Evolutionary conservation across 345 rosid genomes (phyloP).

Genomic region (Linum tenue): DNA sequence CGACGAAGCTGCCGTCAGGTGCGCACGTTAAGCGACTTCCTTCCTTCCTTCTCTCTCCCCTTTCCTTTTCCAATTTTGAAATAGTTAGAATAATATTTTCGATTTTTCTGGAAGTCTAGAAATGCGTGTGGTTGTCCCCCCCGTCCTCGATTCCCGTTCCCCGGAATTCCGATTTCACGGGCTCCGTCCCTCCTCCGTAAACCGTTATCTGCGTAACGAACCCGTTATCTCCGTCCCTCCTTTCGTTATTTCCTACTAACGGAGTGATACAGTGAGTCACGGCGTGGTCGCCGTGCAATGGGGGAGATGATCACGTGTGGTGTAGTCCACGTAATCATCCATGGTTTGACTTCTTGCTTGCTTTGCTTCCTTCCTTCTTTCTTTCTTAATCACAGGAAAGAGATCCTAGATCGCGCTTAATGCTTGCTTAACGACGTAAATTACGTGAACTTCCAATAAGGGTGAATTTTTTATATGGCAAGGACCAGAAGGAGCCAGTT

Average conservation of each 20-base stretch:
- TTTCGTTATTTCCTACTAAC: constrained; percentile 4
- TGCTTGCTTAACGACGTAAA: not conserved
- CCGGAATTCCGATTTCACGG: not conserved
- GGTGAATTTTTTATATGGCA: no score
- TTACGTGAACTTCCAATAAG: not conserved
- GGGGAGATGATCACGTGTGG: constrained; percentile 16
- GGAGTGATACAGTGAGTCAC: constrained; percentile 11
- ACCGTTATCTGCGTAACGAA: not conserved
- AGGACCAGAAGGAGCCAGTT: no score
- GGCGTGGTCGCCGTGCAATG: constrained; percentile 10
- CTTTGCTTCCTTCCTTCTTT: not conserved
- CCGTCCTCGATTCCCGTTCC: not conserved
- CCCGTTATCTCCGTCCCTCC: no score
- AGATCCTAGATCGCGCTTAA: not conserved
- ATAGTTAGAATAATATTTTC: not conserved
- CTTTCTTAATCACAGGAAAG: not conserved
- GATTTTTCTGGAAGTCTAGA: not conserved
- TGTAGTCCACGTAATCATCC: constrained; percentile 13
- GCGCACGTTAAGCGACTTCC: constrained; percentile 6
- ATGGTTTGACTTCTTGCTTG: not conserved
- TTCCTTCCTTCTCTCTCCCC: not conserved
- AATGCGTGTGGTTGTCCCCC: no score
- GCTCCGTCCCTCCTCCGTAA: not conserved
- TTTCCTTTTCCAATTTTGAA: no score
- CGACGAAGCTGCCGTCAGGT: constrained; percentile 85